Evolutionary conservation across 2,329 filamentous ascomycete genomes (phyloP).

Genomic region (Sarocladium oryzae): DNA sequence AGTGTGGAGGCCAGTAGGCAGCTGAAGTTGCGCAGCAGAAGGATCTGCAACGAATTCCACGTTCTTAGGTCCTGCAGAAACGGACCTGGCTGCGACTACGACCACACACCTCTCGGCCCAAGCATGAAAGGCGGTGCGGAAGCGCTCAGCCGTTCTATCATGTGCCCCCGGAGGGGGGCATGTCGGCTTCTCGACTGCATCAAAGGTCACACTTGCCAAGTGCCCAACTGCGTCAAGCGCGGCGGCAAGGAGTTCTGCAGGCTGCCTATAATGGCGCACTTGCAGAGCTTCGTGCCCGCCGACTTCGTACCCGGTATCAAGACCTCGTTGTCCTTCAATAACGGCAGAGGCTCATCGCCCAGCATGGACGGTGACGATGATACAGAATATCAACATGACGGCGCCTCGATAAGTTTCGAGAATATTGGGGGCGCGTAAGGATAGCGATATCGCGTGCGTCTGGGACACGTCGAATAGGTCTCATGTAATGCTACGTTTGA

Average conservation of each 20-base stretch:
- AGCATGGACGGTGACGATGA: not conserved
- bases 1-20: not conserved
- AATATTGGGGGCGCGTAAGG: too few species aligned
- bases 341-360: not conserved
- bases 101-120: constrained; percentile 5
- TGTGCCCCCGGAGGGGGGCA: not conserved
- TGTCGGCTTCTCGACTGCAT: constrained; percentile 3
- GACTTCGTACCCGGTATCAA: not conserved
- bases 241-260: constrained; percentile 8
- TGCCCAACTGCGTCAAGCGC: not conserved
- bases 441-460: too few species aligned
- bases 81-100: constrained; percentile 5
- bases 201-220: constrained; percentile 7
- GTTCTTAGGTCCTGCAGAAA: not conserved
- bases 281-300: not conserved
- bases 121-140: not conserved
- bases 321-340: not conserved
- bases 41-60: constrained; percentile 9
- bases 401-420: not conserved
- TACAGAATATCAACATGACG: not conserved
- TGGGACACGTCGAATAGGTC: too few species aligned
- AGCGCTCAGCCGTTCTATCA: constrained; percentile 1
- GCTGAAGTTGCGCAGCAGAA: not conserved
- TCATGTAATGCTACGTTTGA: too few species aligned
- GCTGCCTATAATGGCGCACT: not conserved